Evolutionary conservation across 768 basidiomycete species (phyloP).

Genomic region (Coprinopsis marcescibilis): DNA sequence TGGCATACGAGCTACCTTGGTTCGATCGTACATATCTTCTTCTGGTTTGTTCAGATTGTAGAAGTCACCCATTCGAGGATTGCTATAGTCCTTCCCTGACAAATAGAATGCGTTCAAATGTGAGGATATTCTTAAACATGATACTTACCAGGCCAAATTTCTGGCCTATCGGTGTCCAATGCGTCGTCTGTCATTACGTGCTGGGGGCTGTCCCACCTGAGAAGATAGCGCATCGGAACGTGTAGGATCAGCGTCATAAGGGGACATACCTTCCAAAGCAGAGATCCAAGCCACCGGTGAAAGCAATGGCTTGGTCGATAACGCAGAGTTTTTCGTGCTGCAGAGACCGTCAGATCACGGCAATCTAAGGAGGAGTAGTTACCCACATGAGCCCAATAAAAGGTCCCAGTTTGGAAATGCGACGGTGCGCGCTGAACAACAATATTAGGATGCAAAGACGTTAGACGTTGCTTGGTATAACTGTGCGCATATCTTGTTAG

Average conservation of each 20-base stretch:
- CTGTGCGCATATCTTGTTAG: slow-evolving; percentile 27
- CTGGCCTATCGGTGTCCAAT: slow-evolving; percentile 50
- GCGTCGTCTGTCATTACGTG: slow-evolving; percentile 86
- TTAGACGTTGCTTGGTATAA: slow-evolving; percentile 82
- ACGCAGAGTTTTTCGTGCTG: slow-evolving; percentile 98
- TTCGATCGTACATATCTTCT: slow-evolving; percentile 93
- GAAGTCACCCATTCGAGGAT: slow-evolving; percentile 84
- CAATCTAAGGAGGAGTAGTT: neutral
- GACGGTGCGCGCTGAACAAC: slow-evolving; percentile 96
- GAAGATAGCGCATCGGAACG: neutral
- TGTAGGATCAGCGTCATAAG: neutral
- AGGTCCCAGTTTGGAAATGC: slow-evolving; percentile 95
- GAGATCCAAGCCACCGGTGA: slow-evolving; percentile 96
- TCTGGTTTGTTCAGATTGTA: slow-evolving; percentile 81
- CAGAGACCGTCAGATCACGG: neutral
- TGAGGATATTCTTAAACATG: neutral
- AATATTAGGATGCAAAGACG: slow-evolving; percentile 82
- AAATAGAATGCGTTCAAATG: neutral
- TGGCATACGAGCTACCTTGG: slow-evolving; percentile 89
- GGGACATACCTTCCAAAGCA: slow-evolving; percentile 72
- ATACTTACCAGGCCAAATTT: slow-evolving; percentile 81
- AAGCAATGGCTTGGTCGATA: slow-evolving; percentile 94
- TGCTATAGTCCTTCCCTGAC: slow-evolving; percentile 91
- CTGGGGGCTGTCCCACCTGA: slow-evolving; percentile 93
- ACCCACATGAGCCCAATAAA: slow-evolving; percentile 97